These are phyloP conservation scores for Hortaea werneckii DNA, from an alignment of 2,329 filamentous ascomycete species.

Conservation along the genomic window DNA sequence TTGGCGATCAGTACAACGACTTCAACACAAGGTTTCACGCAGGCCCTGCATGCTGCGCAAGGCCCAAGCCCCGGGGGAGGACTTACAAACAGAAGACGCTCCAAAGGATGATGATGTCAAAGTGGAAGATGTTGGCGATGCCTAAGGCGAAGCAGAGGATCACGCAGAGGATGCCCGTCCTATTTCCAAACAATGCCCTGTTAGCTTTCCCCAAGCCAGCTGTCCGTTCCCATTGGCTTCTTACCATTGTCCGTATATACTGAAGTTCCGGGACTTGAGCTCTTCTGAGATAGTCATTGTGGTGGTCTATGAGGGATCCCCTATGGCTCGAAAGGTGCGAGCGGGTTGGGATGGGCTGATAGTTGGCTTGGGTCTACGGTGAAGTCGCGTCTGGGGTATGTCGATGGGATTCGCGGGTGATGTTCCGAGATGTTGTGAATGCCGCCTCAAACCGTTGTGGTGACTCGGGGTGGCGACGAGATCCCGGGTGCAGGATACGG, in stretches of 20 bases:
- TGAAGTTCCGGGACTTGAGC: constrained; percentile 56
- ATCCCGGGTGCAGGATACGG: background rate
- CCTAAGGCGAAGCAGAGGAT: constrained; percentile 57
- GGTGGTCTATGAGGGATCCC: background rate
- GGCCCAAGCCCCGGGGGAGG: too few species aligned
- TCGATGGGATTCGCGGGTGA: too few species aligned
- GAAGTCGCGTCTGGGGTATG: too few species aligned
- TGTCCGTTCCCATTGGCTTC: background rate
- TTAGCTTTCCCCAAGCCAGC: background rate
- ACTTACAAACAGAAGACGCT: constrained; percentile 44
- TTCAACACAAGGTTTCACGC: too few species aligned
- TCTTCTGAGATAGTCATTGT: constrained; percentile 52
- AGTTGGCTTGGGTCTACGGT: too few species aligned
- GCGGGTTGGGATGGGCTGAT: too few species aligned
- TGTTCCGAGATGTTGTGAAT: too few species aligned
- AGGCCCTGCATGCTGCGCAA: too few species aligned
- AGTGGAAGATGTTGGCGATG: constrained; percentile 58
- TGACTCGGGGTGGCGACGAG: too few species aligned
- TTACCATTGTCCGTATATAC: constrained; percentile 33
- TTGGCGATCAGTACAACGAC: background rate
- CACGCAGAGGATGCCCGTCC: constrained; percentile 51
- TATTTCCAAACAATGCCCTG: constrained; percentile 13
- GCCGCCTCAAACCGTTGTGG: too few species aligned
- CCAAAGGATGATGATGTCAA: constrained; percentile 50
- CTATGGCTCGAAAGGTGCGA: too few species aligned